These are phyloP conservation scores for Pythium aphanidermatum DNA, from an alignment of 352 stramenopile species.

Conservation along the genomic window DNA sequence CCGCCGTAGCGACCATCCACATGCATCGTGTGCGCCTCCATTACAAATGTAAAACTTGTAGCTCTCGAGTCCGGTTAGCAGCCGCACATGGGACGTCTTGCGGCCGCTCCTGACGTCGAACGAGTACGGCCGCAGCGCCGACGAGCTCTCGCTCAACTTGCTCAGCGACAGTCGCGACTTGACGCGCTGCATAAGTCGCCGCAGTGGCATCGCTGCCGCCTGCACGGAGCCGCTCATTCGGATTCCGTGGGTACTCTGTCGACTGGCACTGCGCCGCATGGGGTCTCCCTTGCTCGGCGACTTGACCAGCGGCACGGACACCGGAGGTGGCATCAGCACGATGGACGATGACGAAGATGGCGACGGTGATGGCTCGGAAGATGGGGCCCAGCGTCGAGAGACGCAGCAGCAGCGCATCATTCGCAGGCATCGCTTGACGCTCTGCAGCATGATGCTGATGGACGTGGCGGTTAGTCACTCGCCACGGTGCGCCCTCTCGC, in stretches of 20 bases:
- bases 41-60: constrained; percentile 51
- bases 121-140: too few species aligned
- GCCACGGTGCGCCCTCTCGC: too few species aligned
- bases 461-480: too few species aligned
- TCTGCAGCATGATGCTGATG: constrained; percentile 7
- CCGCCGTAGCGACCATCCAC: constrained; percentile 4
- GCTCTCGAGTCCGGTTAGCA: neutral
- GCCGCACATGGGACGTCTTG: neutral
- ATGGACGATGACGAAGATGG: too few species aligned
- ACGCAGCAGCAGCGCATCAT: too few species aligned
- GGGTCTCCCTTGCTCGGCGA: too few species aligned
- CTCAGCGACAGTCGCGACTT: constrained; percentile 2
- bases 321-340: too few species aligned
- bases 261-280: too few species aligned
- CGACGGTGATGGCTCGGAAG: neutral
- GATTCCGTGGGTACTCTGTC: neutral
- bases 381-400: too few species aligned
- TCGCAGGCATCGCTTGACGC: constrained; percentile 4
- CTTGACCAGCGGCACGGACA: too few species aligned
- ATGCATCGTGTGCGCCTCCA: constrained; percentile 18
- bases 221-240: constrained; percentile 7
- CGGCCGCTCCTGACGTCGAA: neutral
- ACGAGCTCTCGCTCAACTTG: too few species aligned
- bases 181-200: constrained; percentile 11
- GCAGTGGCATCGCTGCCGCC: constrained; percentile 2